phyloP scores from a whole-genome alignment of 2,329 filamentous ascomycete species.

The Ophiocordyceps camponoti-leonardi region DNA sequence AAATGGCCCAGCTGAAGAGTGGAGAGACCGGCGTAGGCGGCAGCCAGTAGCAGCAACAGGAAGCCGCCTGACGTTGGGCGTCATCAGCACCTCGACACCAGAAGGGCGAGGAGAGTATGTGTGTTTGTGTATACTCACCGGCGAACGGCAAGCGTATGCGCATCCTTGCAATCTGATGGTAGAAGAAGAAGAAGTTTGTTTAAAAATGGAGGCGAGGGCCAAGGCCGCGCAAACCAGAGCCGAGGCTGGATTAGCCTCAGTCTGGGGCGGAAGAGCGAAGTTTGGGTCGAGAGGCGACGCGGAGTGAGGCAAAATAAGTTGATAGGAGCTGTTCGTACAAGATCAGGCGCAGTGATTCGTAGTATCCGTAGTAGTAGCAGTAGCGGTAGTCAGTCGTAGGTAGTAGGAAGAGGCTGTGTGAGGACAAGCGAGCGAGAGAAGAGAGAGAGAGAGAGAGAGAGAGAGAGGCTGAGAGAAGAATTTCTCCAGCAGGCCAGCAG shows the following conservation, averaged over 20 bases:
- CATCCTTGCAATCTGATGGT: slow-evolving; percentile 29
- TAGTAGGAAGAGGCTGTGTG: neutral
- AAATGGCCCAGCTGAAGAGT: slow-evolving; percentile 33
- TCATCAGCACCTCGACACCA: neutral
- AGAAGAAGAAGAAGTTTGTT: neutral
- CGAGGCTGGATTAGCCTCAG: neutral
- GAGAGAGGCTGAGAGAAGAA: neutral
- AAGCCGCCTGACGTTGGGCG: slow-evolving; percentile 40
- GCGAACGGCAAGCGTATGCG: slow-evolving; percentile 80
- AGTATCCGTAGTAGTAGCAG: no score
- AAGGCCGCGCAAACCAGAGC: neutral
- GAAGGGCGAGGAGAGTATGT: neutral
- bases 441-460: no score
- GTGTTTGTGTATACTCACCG: slow-evolving; percentile 34
- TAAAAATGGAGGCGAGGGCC: neutral
- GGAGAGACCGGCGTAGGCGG: slow-evolving; percentile 67
- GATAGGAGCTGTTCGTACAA: neutral
- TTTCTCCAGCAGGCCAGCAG: neutral
- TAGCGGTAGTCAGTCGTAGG: no score
- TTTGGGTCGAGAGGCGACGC: neutral
- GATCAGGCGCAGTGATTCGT: neutral
- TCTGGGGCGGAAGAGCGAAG: neutral
- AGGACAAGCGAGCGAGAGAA: neutral
- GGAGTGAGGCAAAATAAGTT: neutral
- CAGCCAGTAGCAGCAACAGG: slow-evolving; percentile 51